These are phyloP conservation scores for Suillus luteus DNA, from an alignment of 768 basidiomycete genomes.

Conservation along the genomic window DNA sequence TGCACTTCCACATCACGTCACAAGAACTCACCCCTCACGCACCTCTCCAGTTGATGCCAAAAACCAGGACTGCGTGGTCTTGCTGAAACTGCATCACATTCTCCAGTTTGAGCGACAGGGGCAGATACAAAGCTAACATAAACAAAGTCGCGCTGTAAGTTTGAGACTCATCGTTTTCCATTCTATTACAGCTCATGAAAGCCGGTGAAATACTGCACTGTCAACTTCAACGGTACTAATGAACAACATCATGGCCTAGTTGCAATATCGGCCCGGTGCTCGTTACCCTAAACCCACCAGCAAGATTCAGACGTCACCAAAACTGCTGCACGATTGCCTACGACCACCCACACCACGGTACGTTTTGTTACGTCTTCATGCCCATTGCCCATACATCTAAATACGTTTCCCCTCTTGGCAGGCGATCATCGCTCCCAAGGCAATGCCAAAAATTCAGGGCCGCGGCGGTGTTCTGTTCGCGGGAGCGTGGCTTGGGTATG, in stretches of 20 bases:
- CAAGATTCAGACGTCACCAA: constrained; percentile 47
- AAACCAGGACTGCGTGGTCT: constrained; percentile 61
- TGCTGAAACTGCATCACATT: constrained; percentile 80
- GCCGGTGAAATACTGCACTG: neutral
- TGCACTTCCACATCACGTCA: neutral
- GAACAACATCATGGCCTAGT: constrained; percentile 55
- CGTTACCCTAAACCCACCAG: constrained; percentile 72
- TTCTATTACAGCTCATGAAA: constrained; percentile 39
- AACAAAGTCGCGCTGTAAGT: constrained; percentile 65
- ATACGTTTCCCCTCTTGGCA: constrained; percentile 18
- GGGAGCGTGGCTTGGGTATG: constrained; percentile 71
- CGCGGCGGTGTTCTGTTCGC: constrained; percentile 58
- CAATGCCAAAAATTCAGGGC: constrained; percentile 61
- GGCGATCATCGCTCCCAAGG: constrained; percentile 57
- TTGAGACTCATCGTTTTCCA: neutral
- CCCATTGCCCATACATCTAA: neutral
- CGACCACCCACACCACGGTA: constrained; percentile 64
- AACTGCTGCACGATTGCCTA: constrained; percentile 56
- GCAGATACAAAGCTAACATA: constrained; percentile 46
- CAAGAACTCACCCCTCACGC: neutral
- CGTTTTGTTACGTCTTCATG: constrained; percentile 12
- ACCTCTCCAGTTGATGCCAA: constrained; percentile 63
- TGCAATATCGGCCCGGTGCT: constrained; percentile 73
- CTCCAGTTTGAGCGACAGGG: constrained; percentile 39
- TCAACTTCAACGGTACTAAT: neutral